Percentiles rank a stretch among this genome's conserved stretches.
These are phyloP conservation scores for Rhodotorula sp. DNA, from an alignment of 1,284 basidiomycete species.

Conservation along the genomic window DNA sequence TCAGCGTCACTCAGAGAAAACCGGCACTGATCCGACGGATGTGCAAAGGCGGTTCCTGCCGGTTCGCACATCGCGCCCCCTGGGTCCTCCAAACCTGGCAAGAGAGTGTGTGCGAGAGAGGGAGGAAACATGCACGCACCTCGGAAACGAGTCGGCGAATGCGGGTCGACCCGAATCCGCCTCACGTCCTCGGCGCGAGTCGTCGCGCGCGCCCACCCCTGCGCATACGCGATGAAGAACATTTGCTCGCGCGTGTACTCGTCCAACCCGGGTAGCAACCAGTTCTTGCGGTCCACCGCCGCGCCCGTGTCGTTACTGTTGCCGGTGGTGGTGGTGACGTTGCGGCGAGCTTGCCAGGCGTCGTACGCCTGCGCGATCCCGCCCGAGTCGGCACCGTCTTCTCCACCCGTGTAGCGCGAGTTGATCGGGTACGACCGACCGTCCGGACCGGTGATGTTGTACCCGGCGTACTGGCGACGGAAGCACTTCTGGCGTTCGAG, in stretches of 20 bases:
- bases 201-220: constrained; percentile 68
- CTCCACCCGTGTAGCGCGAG: constrained; percentile 61
- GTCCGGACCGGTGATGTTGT: constrained; percentile 37
- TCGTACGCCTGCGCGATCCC: constrained; percentile 50
- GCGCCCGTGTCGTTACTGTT: constrained; percentile 40
- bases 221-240: constrained; percentile 48
- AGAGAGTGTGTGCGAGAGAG: not conserved
- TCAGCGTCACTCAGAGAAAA: too few relatives aligned
- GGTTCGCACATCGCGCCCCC: too few relatives aligned
- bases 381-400: constrained; percentile 65
- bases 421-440: constrained; percentile 44
- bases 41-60: too few relatives aligned
- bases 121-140: not conserved
- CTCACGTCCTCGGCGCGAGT: constrained; percentile 70
- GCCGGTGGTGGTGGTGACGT: not conserved
- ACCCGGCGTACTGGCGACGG: constrained; percentile 75
- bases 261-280: constrained; percentile 47
- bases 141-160: constrained; percentile 55
- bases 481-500: constrained; percentile 81
- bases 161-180: constrained; percentile 75
- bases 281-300: constrained; percentile 44
- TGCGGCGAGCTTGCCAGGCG: constrained; percentile 47
- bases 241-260: constrained; percentile 49
- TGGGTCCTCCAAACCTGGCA: not conserved
- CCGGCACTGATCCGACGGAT: too few relatives aligned